These are phyloP conservation scores for Calocybe gambosa DNA, from an alignment of 1,284 basidiomycete species.

Conservation along the genomic window DNA sequence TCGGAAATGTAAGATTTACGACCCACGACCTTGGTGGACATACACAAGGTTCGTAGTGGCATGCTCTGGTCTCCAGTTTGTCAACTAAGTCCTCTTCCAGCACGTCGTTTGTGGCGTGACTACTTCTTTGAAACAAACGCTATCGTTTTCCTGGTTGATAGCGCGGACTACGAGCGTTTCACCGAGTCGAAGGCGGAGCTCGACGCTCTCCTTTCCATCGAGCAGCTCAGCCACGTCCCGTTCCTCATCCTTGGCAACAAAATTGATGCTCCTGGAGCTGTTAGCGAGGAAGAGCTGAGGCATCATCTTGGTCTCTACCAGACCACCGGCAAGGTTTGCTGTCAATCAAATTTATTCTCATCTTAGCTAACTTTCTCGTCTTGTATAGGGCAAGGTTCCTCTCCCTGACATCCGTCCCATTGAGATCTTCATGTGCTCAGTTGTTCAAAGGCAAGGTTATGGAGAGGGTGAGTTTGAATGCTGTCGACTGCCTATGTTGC, in stretches of 20 bases:
- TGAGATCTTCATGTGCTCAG: conserved; percentile 99
- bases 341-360: neutral
- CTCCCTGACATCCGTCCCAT: conserved; percentile 97
- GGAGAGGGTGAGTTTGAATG: conserved; percentile 84
- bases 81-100: conserved; percentile 33
- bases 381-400: conserved; percentile 85
- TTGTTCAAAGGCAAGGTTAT: conserved; percentile 98
- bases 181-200: conserved; percentile 95
- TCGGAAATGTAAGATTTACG: conserved; percentile 98
- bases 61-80: neutral
- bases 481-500: conserved; percentile 4
- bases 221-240: conserved; percentile 92
- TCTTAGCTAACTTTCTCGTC: neutral
- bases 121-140: conserved; percentile 99
- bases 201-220: conserved; percentile 91
- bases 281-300: conserved; percentile 96
- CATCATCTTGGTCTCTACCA: conserved; percentile 95
- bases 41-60: conserved; percentile 69
- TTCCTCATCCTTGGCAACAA: conserved; percentile 99
- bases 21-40: conserved; percentile 99
- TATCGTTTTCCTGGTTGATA: conserved; percentile 98
- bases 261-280: conserved; percentile 97
- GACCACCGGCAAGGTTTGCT: conserved; percentile 93
- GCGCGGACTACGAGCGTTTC: conserved; percentile 95
- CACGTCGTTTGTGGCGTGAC: conserved; percentile 98